These are phyloP conservation scores for Mycena haematopus DNA, from an alignment of 768 basidiomycete genomes.

Conservation along the genomic window DNA sequence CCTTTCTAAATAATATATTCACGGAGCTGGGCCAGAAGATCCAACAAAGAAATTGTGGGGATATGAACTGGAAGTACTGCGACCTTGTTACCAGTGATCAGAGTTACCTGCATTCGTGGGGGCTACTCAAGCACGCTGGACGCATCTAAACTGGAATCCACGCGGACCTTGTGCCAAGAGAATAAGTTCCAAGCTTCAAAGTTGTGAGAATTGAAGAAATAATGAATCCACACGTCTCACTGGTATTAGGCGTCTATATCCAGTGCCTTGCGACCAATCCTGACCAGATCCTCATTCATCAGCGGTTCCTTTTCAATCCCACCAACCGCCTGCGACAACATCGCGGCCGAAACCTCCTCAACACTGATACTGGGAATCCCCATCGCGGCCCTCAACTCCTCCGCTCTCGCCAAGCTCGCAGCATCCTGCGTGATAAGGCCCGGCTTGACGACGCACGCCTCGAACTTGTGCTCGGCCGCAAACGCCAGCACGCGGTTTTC, in stretches of 20 bases:
- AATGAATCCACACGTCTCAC: background rate
- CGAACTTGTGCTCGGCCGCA: background rate
- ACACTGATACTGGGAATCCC: background rate
- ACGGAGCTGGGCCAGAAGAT: too few species aligned
- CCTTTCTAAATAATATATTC: too few species aligned
- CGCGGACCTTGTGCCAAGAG: too few species aligned
- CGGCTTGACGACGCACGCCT: background rate
- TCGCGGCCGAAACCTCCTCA: background rate
- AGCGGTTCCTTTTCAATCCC: conserved; percentile 1
- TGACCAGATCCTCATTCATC: conserved; percentile 1
- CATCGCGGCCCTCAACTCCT: background rate
- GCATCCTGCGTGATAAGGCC: background rate
- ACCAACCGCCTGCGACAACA: background rate
- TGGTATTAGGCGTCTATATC: background rate
- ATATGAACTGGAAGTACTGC: too few species aligned
- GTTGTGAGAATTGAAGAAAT: too few species aligned
- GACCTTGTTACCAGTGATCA: too few species aligned
- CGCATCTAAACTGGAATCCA: too few species aligned
- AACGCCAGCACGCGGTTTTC: conserved; percentile 1
- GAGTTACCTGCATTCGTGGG: too few species aligned
- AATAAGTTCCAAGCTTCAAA: too few species aligned
- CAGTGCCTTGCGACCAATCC: background rate
- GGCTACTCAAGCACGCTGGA: too few species aligned
- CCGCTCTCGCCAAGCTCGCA: background rate
- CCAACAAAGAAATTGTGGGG: too few species aligned